phyloP scores from a whole-genome alignment of 2,329 filamentous ascomycete species.

The Cercospora zeina region DNA sequence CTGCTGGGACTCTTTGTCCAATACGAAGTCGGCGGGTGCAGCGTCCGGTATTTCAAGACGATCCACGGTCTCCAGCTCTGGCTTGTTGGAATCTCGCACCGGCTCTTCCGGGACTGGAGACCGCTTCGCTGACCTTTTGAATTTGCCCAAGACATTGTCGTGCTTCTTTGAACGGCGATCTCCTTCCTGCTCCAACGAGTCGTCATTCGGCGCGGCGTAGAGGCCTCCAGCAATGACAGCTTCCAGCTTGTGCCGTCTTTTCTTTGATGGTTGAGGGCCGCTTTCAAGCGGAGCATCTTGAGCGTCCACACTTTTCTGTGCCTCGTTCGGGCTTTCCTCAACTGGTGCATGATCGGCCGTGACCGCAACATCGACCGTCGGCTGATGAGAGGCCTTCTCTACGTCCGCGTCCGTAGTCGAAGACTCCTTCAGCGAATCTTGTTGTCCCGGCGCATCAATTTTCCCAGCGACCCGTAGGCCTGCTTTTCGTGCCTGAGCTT shows the following conservation, averaged over 20 bases:
- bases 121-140: conserved; percentile 42
- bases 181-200: conserved; percentile 32
- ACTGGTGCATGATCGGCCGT: not conserved
- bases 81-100: conserved; percentile 19
- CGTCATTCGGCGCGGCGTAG: conserved; percentile 40
- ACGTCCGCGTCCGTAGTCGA: not conserved
- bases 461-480: conserved; percentile 12
- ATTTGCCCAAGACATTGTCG: conserved; percentile 47
- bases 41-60: conserved; percentile 56
- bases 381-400: not conserved
- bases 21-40: conserved; percentile 54
- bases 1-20: conserved; percentile 67
- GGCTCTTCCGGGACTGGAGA: conserved; percentile 25
- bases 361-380: no score
- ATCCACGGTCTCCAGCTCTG: conserved; percentile 48
- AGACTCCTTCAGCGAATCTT: not conserved
- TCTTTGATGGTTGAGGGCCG: conserved; percentile 42
- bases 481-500: conserved; percentile 39
- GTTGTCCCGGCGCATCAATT: conserved; percentile 27
- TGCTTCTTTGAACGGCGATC: conserved; percentile 38
- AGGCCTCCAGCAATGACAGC: conserved; percentile 33
- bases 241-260: conserved; percentile 49
- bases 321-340: not conserved
- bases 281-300: not conserved
- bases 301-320: not conserved